Evolutionary conservation across 1,284 basidiomycete species (phyloP), one percentile per base, ranked within the genome.

Genomic region (Sporisorium scitamineum): DNA sequence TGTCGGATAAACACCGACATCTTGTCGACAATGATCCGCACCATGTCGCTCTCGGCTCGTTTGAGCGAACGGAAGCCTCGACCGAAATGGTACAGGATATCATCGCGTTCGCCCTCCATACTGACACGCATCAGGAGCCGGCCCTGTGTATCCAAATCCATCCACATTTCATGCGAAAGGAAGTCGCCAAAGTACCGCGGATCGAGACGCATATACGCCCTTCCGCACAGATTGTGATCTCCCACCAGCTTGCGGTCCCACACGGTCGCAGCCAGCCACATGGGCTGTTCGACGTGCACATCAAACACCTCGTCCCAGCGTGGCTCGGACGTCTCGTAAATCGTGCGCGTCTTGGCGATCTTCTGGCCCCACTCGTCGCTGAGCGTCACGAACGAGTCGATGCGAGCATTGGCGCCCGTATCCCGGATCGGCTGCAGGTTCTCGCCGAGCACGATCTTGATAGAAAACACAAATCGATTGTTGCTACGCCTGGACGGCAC

Each of bases 251-350:
- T 92, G 10, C 95, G 91, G 83, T 97, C 94, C 75, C 94, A 92
- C 27, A 99, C 90, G 52, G 95, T 97, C 50, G 95, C 92, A 90
- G 97, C 97, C 54, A 99, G 88, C 97, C 97, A 99, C 18, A 97
- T 89, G 45, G 94, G 91, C 32, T 86, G 85, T 51, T 86, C 84
- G 2, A 97, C 92, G 0, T 94, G 93, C 11, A 99, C 89, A 85
- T 99, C 97, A 79, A 97, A 95, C 0, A 94, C 94, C 85, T 99
- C 96, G 76, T 98, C 95, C 97, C 96, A 99, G 85, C 95, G 89
- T 24, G 97, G 96, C 81, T 90, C 91, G 31, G 92, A 86, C 3
- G 92, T 91, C 86, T 98, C 95, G 84, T 97, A 97, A 54, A 99
- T 94, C 22, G 95, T 98, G 54, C 97, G 89, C 10, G 95, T 99